Percentiles rank a stretch among this genome's conserved stretches.
Conservation (phyloP, 2,329 filamentous ascomycete genomes). For the Cytospora piceicola region DNA sequence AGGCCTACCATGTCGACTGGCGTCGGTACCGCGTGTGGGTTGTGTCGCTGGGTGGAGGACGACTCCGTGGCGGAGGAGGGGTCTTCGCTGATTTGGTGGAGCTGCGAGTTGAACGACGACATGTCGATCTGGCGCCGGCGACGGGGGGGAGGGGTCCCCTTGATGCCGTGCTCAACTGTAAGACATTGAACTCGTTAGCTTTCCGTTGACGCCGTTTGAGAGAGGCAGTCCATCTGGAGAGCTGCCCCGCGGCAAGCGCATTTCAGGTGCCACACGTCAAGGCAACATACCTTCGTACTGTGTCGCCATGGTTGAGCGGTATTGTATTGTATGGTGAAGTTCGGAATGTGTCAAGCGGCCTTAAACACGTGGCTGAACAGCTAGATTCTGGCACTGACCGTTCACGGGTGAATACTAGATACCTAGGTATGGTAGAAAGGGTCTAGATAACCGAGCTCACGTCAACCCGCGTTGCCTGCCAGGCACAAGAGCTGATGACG, state of each 20-base stretch:
- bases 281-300: conserved; percentile 57
- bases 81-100: conserved; percentile 50
- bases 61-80: conserved; percentile 39
- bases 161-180: conserved; percentile 68
- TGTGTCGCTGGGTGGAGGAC: conserved; percentile 47
- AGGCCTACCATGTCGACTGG: conserved; percentile 61
- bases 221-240: not conserved
- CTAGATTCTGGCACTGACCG: not conserved
- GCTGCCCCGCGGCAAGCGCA: conserved; percentile 9
- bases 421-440: too few species aligned
- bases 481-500: conserved; percentile 3
- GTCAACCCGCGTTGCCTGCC: conserved; percentile 4
- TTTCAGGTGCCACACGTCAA: not conserved
- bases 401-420: too few species aligned
- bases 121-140: conserved; percentile 63
- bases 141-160: conserved; percentile 45
- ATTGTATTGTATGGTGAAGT: not conserved
- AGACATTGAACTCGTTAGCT: not conserved
- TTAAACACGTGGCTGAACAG: not conserved
- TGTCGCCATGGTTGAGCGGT: conserved; percentile 50
- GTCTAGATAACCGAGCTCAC: not conserved
- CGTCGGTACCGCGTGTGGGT: conserved; percentile 62
- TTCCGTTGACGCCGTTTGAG: conserved; percentile 11
- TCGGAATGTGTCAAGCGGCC: not conserved
- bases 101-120: conserved; percentile 64